A percentile compares a stretch with the other conserved stretches of the same genome.
Conservation (phyloP, 257 asterid genomes). For the Schizonepeta tenuifolia region DNA sequence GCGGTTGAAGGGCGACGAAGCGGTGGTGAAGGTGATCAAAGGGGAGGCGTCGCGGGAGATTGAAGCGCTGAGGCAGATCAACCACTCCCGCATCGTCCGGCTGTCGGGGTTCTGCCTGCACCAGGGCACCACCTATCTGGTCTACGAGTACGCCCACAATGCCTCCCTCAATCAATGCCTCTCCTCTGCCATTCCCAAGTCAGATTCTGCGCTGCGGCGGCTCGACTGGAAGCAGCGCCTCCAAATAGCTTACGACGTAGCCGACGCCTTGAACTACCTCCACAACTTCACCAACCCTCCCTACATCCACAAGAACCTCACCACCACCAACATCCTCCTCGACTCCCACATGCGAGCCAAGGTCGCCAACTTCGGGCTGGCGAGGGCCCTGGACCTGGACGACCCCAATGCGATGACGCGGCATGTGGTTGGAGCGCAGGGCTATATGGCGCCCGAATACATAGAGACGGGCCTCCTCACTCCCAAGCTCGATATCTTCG, state of each 20-base stretch:
- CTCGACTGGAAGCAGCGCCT: constrained; percentile 62
- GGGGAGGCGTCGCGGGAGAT: constrained; percentile 59
- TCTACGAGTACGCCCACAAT: constrained; percentile 59
- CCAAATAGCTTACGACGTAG: constrained; percentile 60
- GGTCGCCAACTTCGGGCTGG: constrained; percentile 49
- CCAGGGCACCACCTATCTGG: constrained; percentile 60
- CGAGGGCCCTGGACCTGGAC: constrained; percentile 36
- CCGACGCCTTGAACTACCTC: constrained; percentile 64
- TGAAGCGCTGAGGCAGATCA: constrained; percentile 51
- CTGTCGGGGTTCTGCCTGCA: constrained; percentile 66
- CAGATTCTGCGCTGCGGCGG: neutral
- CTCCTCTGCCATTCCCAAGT: neutral
- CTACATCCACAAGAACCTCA: constrained; percentile 64
- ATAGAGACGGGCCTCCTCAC: constrained; percentile 59
- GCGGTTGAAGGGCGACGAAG: constrained; percentile 59
- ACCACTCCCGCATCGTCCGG: constrained; percentile 54
- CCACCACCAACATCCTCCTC: constrained; percentile 53
- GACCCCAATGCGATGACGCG: constrained; percentile 48
- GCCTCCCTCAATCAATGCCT: constrained; percentile 55
- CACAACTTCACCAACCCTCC: constrained; percentile 69
- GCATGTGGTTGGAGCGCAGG: constrained; percentile 63
- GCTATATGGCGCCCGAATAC: constrained; percentile 68
- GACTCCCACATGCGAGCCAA: constrained; percentile 59
- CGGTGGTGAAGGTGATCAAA: constrained; percentile 59
- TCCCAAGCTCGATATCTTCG: constrained; percentile 59